phyloP scores from a whole-genome alignment of 495 filamentous ascomycete genomes.

The Penicillium simplicissimum region DNA sequence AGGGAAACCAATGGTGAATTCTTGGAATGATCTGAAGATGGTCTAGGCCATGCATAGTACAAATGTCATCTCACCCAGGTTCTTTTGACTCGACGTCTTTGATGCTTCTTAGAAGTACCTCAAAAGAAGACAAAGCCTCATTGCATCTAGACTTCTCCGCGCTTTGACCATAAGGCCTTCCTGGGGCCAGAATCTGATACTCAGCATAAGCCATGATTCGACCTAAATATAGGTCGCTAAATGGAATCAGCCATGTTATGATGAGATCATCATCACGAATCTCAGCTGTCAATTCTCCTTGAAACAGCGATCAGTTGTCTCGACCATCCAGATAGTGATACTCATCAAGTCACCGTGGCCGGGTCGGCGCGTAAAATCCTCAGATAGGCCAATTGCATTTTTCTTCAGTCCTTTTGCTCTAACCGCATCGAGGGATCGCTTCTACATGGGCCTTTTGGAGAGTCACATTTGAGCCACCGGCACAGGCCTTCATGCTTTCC shows the following conservation, averaged over 20 bases:
- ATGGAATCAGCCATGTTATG: background rate
- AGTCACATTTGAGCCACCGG: constrained; percentile 3
- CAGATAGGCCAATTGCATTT: background rate
- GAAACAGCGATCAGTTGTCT: background rate
- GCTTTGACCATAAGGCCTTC: background rate
- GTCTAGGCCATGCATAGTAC: background rate
- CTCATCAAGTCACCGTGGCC: background rate
- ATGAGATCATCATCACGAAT: constrained; percentile 4
- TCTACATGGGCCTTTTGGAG: too few relatives aligned
- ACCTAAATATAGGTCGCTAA: background rate
- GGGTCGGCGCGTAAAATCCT: constrained; percentile 2
- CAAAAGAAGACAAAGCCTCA: background rate
- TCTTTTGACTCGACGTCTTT: background rate
- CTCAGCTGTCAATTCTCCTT: background rate
- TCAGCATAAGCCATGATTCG: background rate
- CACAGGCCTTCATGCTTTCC: background rate
- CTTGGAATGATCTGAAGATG: constrained; percentile 3
- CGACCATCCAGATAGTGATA: too few relatives aligned
- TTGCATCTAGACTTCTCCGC: background rate
- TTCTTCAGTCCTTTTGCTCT: background rate
- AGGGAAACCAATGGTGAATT: constrained; percentile 22
- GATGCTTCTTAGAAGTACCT: background rate
- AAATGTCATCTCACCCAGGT: background rate
- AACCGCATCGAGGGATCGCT: background rate
- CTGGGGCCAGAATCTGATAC: background rate